Percentiles rank a stretch among this genome's conserved stretches.
These are phyloP conservation scores for Pythium aristosporum DNA, from an alignment of 352 stramenopile genomes.

Conservation along the genomic window DNA sequence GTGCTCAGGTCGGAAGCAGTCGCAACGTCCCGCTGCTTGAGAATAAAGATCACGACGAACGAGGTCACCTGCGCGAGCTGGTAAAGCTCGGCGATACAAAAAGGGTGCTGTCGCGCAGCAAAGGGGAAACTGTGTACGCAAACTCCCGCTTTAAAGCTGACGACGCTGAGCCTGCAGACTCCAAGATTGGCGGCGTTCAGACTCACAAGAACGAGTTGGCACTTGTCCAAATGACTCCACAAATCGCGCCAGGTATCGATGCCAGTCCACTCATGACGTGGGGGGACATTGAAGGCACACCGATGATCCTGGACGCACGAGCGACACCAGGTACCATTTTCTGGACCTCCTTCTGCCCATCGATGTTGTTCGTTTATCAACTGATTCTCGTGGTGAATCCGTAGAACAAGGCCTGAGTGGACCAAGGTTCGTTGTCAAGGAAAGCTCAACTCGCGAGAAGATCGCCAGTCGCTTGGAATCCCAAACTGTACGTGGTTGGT, in stretches of 20 bases:
- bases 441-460: constrained; percentile 61
- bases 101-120: constrained; percentile 21
- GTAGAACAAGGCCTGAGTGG: constrained; percentile 41
- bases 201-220: constrained; percentile 5
- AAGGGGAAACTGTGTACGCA: constrained; percentile 60
- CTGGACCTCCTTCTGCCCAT: background rate
- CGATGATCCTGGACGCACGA: constrained; percentile 47
- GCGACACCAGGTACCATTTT: constrained; percentile 38
- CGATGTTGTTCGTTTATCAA: background rate
- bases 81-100: background rate
- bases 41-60: constrained; percentile 21
- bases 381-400: constrained; percentile 3
- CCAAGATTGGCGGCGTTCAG: background rate
- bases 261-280: constrained; percentile 84
- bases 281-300: constrained; percentile 82
- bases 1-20: constrained; percentile 3
- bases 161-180: background rate
- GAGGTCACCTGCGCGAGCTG: background rate
- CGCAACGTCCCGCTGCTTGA: constrained; percentile 36
- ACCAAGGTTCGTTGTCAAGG: constrained; percentile 64
- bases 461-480: constrained; percentile 59
- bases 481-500: constrained; percentile 40
- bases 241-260: constrained; percentile 68
- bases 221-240: constrained; percentile 79
- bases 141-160: constrained; percentile 60